A percentile compares a stretch with the other conserved stretches of the same genome.
Conservation (phyloP, 106 monocot genomes). For the Allium cepa region DNA sequence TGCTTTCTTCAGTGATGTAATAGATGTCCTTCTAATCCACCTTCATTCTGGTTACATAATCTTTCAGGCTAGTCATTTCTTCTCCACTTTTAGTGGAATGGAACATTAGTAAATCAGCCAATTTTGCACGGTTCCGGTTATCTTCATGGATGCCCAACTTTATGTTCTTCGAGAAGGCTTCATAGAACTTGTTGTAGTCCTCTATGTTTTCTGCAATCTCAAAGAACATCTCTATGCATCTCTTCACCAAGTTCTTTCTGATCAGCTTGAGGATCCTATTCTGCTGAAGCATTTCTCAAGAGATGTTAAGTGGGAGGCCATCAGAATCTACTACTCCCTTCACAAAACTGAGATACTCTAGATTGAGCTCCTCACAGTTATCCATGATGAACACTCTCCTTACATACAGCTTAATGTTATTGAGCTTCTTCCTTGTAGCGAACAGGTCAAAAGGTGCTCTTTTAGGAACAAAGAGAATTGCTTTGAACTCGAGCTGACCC, state of each 20-base stretch:
- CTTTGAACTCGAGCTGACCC: slow-evolving; percentile 44
- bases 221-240: slow-evolving; percentile 29
- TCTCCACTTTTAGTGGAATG: slow-evolving; percentile 44
- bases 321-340: slow-evolving; percentile 48
- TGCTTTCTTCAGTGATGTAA: slow-evolving; percentile 44
- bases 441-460: slow-evolving; percentile 44
- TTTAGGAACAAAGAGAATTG: slow-evolving; percentile 35
- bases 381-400: slow-evolving; percentile 46
- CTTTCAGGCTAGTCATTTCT: slow-evolving; percentile 39
- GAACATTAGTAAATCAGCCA: slow-evolving; percentile 19
- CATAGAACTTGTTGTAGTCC: slow-evolving; percentile 44
- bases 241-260: slow-evolving; percentile 34
- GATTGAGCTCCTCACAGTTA: slow-evolving; percentile 43
- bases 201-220: slow-evolving; percentile 43
- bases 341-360: slow-evolving; percentile 34
- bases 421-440: slow-evolving; percentile 33
- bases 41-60: slow-evolving; percentile 48
- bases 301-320: slow-evolving; percentile 42
- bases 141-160: slow-evolving; percentile 31
- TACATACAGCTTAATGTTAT: slow-evolving; percentile 43
- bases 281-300: slow-evolving; percentile 36
- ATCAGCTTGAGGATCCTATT: slow-evolving; percentile 42
- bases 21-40: slow-evolving; percentile 41
- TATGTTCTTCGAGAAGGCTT: slow-evolving; percentile 40
- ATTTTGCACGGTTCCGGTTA: slow-evolving; percentile 16